Conservation (phyloP, 352 stramenopile species). For the Globisporangium camurandrum region DNA sequence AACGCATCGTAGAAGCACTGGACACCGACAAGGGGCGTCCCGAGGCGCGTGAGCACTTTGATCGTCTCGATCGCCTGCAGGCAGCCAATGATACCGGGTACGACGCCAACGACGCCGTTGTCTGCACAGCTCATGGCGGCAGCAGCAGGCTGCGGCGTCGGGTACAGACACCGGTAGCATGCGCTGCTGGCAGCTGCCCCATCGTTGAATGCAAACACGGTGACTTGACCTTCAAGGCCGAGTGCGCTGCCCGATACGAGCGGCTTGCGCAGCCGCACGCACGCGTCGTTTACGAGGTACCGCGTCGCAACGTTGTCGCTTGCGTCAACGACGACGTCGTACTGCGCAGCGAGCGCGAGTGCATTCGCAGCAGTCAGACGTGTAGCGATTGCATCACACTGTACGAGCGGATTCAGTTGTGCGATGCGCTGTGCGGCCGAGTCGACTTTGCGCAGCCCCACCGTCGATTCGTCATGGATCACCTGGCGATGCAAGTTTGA, state of each 20-base stretch:
- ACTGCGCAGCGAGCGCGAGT: slow-evolving; percentile 50
- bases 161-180: slow-evolving; percentile 98
- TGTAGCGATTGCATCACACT: slow-evolving; percentile 29
- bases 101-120: slow-evolving; percentile 94
- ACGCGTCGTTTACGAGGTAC: slow-evolving; percentile 96
- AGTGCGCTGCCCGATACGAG: slow-evolving; percentile 94
- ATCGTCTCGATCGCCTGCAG: slow-evolving; percentile 92
- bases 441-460: slow-evolving; percentile 86
- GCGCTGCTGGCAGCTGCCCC: slow-evolving; percentile 21
- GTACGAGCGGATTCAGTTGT: slow-evolving; percentile 80
- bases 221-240: slow-evolving; percentile 94
- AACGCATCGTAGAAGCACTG: slow-evolving; percentile 81
- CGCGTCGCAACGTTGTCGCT: slow-evolving; percentile 95
- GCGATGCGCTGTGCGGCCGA: slow-evolving; percentile 61
- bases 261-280: slow-evolving; percentile 70
- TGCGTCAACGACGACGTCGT: slow-evolving; percentile 93
- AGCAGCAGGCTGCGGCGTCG: slow-evolving; percentile 45
- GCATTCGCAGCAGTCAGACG: slow-evolving; percentile 80
- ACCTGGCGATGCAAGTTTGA: slow-evolving; percentile 98
- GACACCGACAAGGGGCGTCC: slow-evolving; percentile 40
- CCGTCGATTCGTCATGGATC: slow-evolving; percentile 82
- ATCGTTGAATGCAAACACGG: slow-evolving; percentile 88
- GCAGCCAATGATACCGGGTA: slow-evolving; percentile 91
- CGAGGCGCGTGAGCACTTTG: slow-evolving; percentile 83
- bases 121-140: slow-evolving; percentile 87